Base-by-base conservation (phyloP, 768 basidiomycete species). In the Roridomyces roridus region DNA sequence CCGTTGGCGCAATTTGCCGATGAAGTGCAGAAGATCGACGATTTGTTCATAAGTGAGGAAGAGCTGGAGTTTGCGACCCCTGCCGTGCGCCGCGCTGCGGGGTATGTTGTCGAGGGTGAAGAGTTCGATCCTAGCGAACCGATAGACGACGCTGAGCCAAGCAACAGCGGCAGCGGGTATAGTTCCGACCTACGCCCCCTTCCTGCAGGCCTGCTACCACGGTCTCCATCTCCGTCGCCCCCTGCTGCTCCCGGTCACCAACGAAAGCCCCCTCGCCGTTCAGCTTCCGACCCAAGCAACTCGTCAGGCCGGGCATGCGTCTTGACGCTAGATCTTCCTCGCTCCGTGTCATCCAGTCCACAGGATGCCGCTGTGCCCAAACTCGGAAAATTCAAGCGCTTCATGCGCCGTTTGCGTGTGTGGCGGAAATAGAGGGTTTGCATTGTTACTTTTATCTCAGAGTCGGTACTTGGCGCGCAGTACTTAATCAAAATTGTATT, bases 331-430 rank as follows among this genome's bases (percentile, higher is more conserved):
- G 37, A 21, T 35, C 9, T 9, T 39, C 36, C 25, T 17, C 15
- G 4, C n/a, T 34, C 36, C 35, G 17, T 11, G 39, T 47, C 54
- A 1, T 41, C 39, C 29, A 34, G 36, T n/a, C 17, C 9, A 24
- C 9, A 12, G 6, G 37, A 12, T 20, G 40, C 14, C 26, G 12
- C 17, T n/a, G n/a, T n/a, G 4, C 29, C 4, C 17, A 14, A 14
- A 20, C 15, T 5, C 6, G 48, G 44, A 18, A 57, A 57, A 21
- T 28, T 57, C 44, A 51, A 28, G 45, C 44, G 56, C 24, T 51
- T 57, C 18, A 28, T 51, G 39, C 49, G 49, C 21, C 49, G 56
- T 5, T 31, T 57, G 37, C 50, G 56, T 3, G 56, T 46, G 15
- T 57, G 56, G 56, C 49, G 50, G 5, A 57, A 51, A 23, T 8